phyloP scores from a whole-genome alignment of 2,329 filamentous ascomycete species.

The Trichoderma sp. region DNA sequence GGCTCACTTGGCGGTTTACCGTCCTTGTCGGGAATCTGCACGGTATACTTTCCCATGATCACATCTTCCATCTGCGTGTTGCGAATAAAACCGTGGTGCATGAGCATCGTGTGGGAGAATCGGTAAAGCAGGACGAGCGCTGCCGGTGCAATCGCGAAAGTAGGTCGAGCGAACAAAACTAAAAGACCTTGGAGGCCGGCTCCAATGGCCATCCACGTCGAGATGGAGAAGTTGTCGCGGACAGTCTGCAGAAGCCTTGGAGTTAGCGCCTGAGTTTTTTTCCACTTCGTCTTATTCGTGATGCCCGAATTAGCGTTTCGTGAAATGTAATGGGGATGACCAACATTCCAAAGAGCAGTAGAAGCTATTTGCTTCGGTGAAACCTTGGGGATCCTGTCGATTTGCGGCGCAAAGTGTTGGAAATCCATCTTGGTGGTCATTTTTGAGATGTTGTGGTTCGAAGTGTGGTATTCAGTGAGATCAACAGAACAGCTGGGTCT shows the following conservation, averaged over 20 bases:
- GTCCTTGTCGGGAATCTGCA: neutral
- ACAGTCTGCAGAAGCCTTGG: neutral
- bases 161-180: neutral
- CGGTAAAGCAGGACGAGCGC: neutral
- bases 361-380: neutral
- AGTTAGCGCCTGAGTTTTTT: neutral
- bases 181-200: slow-evolving; percentile 2
- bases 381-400: neutral
- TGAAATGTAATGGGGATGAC: neutral
- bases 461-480: neutral
- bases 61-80: slow-evolving; percentile 18
- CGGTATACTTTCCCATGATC: slow-evolving; percentile 5
- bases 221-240: slow-evolving; percentile 14
- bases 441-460: neutral
- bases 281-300: neutral
- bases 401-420: neutral
- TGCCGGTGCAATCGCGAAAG: neutral
- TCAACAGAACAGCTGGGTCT: neutral
- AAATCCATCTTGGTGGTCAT: slow-evolving; percentile 2
- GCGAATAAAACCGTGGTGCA: neutral
- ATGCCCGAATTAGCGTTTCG: neutral
- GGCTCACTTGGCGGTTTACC: slow-evolving; percentile 5
- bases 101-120: slow-evolving; percentile 9
- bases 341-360: slow-evolving; percentile 3
- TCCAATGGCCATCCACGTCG: slow-evolving; percentile 18